Base-by-base conservation (phyloP, 2,329 filamentous ascomycete species). In the Colletotrichum lupini region DNA sequence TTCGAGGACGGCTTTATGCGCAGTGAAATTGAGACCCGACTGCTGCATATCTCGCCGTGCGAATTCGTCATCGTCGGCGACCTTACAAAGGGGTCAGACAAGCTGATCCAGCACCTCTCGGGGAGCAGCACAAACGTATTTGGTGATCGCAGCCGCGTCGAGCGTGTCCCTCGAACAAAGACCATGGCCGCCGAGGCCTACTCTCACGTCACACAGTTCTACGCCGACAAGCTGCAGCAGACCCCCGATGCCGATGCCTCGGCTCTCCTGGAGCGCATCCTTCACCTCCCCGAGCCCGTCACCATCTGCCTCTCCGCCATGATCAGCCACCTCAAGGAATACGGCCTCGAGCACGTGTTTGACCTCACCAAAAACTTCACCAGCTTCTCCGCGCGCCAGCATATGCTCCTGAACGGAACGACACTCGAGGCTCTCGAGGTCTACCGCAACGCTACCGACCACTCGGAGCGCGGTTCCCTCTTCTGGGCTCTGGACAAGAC, bases 1-100 rank as follows among this genome's bases (percentile, higher is more conserved):
- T 99, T 99, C 77, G 95, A 98, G 77, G 97, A 99, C 79, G 95
- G 96, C 2, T 98, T 98, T 83, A 98, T 99, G 96, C 89, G 97
- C 61, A 95, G 93, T 78, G 97, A 99, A 81, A 93, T 99, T 42
- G 97, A 99, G 84, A 99, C 97, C 0, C 88, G 97, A n/a, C 85
- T 99, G 30, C 86, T 99, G 35, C 97, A 99, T 81, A 97, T 99
- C 76, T 95, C 96, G 0, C 97, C 97, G 0, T 98, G 95, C 83
- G 97, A 99, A 81, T 95, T 99, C 74, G 87, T 99, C 37, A 93
- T 99, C 57, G 94, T 99, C 1, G 97, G 97, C 16, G 92, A 97
- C 16, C 89, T 98, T 16, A 97, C 95, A 0, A 95, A 93, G 78
- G 94, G 95, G 1, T 98, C 95, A 0, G 95, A 98, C 53, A 98